phyloP scores from a whole-genome alignment of 768 basidiomycete genomes.

The Antrodiella citrinella region DNA sequence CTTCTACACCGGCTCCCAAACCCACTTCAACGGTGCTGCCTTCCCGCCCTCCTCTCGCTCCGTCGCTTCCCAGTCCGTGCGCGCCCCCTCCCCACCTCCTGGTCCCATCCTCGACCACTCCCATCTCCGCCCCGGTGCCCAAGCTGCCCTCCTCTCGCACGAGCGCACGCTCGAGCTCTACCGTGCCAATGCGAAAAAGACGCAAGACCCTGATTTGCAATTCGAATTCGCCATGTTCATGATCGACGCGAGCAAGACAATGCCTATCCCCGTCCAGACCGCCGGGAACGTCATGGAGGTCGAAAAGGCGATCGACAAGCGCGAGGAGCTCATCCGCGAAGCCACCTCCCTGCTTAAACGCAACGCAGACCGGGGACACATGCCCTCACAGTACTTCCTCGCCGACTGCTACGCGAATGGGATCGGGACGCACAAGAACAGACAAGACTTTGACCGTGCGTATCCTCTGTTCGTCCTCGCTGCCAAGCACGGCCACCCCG shows the following conservation, averaged over 20 bases:
- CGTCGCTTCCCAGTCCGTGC: conserved; percentile 28
- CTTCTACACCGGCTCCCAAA: conserved; percentile 21
- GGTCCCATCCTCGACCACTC: conserved; percentile 82
- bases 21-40: conserved; percentile 13
- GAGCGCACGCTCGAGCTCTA: conserved; percentile 96
- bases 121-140: conserved; percentile 86
- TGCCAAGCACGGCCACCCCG: conserved; percentile 94
- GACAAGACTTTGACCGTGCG: conserved; percentile 95
- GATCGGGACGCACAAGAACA: conserved; percentile 83
- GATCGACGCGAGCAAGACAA: conserved; percentile 92
- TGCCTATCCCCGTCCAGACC: conserved; percentile 66
- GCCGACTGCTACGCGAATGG: conserved; percentile 98
- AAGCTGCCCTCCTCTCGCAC: conserved; percentile 89
- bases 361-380: conserved; percentile 90
- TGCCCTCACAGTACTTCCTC: conserved; percentile 93
- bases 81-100: conserved; percentile 58
- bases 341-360: conserved; percentile 82
- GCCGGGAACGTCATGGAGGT: conserved; percentile 72
- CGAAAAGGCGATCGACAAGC: conserved; percentile 71
- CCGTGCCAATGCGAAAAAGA: conserved; percentile 96
- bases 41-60: conserved; percentile 11
- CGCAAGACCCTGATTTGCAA: conserved; percentile 93
- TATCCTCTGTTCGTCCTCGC: conserved; percentile 94
- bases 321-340: conserved; percentile 85
- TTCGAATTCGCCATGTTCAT: conserved; percentile 99